These are phyloP conservation scores for Botrytis elliptica DNA, from an alignment of 2,329 filamentous ascomycete species.

Conservation along the genomic window DNA sequence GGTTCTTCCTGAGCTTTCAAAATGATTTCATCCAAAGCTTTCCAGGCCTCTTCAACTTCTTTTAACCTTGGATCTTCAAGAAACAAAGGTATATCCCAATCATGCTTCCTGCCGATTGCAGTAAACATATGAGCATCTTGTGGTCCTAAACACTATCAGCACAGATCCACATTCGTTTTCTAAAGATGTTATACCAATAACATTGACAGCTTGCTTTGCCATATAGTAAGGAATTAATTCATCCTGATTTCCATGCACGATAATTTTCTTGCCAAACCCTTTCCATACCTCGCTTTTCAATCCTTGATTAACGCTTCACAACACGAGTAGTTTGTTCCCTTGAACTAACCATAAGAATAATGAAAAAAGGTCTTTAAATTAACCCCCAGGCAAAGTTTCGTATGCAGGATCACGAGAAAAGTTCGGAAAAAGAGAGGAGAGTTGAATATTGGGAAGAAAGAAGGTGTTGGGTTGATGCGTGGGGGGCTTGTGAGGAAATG, in stretches of 20 bases:
- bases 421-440: background rate
- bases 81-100: background rate
- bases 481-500: background rate
- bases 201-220: background rate
- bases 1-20: background rate
- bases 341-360: background rate
- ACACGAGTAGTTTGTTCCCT: background rate
- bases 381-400: background rate
- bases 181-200: background rate
- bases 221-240: conserved; percentile 3
- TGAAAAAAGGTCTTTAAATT: background rate
- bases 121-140: background rate
- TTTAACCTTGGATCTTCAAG: background rate
- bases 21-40: background rate
- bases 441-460: background rate
- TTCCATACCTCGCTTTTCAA: background rate
- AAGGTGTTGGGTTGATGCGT: background rate
- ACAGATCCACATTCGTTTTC: background rate
- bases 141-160: background rate
- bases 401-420: background rate
- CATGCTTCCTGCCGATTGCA: background rate
- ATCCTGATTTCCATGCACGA: background rate
- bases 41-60: conserved; percentile 6
- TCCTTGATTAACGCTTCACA: background rate
- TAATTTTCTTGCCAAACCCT: background rate